Evolutionary conservation across 2,329 filamentous ascomycete species (phyloP).

Genomic region (Scedosporium boydii): DNA sequence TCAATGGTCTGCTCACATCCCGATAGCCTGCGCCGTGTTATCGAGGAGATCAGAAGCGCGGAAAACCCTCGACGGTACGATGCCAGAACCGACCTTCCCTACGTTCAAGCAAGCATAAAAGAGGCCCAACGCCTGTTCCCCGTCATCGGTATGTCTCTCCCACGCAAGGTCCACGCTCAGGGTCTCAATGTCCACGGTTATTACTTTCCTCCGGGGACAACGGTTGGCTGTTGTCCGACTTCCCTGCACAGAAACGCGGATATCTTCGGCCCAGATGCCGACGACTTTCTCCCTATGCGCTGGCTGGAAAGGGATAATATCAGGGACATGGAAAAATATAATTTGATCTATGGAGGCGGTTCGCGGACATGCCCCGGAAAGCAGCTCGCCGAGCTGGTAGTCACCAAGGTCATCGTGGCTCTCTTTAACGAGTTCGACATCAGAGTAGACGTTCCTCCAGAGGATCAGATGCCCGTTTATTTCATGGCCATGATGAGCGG

Average conservation of each 20-base stretch:
- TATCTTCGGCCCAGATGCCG: conserved; percentile 37
- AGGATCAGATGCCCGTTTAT: conserved; percentile 32
- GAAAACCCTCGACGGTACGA: not conserved
- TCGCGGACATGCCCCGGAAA: conserved; percentile 40
- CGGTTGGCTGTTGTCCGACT: conserved; percentile 40
- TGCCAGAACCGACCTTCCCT: conserved; percentile 17
- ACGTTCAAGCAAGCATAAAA: conserved; percentile 36
- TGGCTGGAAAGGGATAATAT: conserved; percentile 29
- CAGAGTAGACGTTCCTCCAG: conserved; percentile 25
- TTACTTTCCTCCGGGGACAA: conserved; percentile 32
- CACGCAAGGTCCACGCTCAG: conserved; percentile 30
- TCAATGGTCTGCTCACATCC: conserved; percentile 33
- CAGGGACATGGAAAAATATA: conserved; percentile 35
- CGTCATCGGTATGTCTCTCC: conserved; percentile 41
- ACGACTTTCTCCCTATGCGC: conserved; percentile 33
- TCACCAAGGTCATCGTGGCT: conserved; percentile 31
- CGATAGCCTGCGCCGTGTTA: conserved; percentile 21
- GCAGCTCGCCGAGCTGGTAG: conserved; percentile 39
- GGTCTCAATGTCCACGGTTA: conserved; percentile 28
- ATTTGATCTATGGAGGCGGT: conserved; percentile 42
- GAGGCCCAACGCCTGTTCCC: conserved; percentile 42
- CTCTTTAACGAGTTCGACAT: conserved; percentile 36
- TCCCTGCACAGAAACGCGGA: conserved; percentile 38
- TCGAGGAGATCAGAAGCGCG: conserved; percentile 13
- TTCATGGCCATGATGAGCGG: conserved; percentile 44